Evolutionary conservation across 148 eudicot genomes (phyloP), one percentile per base, ranked within the genome.

Genomic region (Amaranthus hypochondriacus): DNA sequence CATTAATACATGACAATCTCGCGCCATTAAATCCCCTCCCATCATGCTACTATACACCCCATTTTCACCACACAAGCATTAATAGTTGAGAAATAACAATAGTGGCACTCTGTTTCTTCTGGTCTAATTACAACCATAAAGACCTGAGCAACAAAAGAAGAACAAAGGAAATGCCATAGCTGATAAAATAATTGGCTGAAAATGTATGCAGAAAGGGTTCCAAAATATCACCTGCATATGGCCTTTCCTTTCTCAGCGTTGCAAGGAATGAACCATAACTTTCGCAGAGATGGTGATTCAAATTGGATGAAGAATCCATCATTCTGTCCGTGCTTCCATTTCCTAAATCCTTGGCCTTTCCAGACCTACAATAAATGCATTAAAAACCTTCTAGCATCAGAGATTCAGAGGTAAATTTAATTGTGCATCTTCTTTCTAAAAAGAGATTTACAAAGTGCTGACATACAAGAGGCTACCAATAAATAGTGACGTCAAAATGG

Each of bases 291-390:
- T 63, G 96, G 92, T 46, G 91, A 83, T 81, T 95, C 99, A 79
- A 95, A 92, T 83, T 95, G 97, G 76, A 95, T 81, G 76, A 95
- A 95, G 83, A 95, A 81, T 64, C 99, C 99, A 83, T 95, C 99
- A 78, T 54, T 76, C 70, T 87, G 96, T 70, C 96, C 99, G 84
- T 95, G 89, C 79, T 85, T 95, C 99, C 99, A 95, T 87, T 95
- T 95, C 81, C 97, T 85, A 56, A 91, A 89, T 78, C 99, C 99
- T 81, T 88, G 93, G 43, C 99, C 99, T 84, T 92, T 92, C 99
- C 99, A 95, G 11, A 95, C 92, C 98, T 95, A 80, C 56, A 71
- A 28, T 28, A 28, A 63, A 64, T n/a, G 74, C 50, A 82, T 68
- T n/a, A 74, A 55, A 7, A 53, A 43, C 8, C 13, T 68, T 54